phyloP scores from a whole-genome alignment of 306 rosid species.

The Cicer arietinum region DNA sequence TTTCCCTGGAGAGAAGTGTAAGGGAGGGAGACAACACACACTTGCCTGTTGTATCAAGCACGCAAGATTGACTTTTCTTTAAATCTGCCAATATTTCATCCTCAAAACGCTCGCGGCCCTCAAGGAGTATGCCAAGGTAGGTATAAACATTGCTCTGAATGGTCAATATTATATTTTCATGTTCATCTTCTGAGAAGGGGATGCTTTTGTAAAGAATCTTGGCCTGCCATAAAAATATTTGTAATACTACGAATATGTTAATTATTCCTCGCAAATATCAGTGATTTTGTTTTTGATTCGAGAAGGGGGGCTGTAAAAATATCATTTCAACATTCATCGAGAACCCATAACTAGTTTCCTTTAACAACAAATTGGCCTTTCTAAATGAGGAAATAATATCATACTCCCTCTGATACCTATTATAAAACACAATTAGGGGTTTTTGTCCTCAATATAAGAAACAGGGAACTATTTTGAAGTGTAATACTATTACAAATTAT shows the following conservation, averaged over 20 bases:
- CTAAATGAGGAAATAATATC: slow-evolving; percentile 4
- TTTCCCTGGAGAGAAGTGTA: slow-evolving; percentile 27
- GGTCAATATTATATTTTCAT: slow-evolving; percentile 74
- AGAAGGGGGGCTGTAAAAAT: not conserved
- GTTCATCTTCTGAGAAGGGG: slow-evolving; percentile 94
- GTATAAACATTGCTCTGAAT: slow-evolving; percentile 94
- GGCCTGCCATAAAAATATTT: slow-evolving; percentile 71
- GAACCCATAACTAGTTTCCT: not conserved
- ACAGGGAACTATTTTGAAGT: not conserved
- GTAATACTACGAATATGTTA: slow-evolving; percentile 38
- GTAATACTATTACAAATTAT: not conserved
- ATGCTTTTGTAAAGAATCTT: slow-evolving; percentile 80
- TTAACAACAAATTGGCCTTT: slow-evolving; percentile 24
- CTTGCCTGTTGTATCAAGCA: slow-evolving; percentile 59
- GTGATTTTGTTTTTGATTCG: not conserved
- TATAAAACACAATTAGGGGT: not conserved
- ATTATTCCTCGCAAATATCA: slow-evolving; percentile 21
- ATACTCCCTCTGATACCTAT: not conserved
- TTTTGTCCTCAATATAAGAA: not conserved
- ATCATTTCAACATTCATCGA: slow-evolving; percentile 8
- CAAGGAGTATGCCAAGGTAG: slow-evolving; percentile 92
- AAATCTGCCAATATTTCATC: slow-evolving; percentile 73
- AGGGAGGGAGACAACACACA: slow-evolving; percentile 25
- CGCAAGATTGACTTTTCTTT: slow-evolving; percentile 53
- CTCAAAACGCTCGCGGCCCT: slow-evolving; percentile 97